Evolutionary conservation across 2,329 filamentous ascomycete species (phyloP).

Genomic region (Colletotrichum filicis): DNA sequence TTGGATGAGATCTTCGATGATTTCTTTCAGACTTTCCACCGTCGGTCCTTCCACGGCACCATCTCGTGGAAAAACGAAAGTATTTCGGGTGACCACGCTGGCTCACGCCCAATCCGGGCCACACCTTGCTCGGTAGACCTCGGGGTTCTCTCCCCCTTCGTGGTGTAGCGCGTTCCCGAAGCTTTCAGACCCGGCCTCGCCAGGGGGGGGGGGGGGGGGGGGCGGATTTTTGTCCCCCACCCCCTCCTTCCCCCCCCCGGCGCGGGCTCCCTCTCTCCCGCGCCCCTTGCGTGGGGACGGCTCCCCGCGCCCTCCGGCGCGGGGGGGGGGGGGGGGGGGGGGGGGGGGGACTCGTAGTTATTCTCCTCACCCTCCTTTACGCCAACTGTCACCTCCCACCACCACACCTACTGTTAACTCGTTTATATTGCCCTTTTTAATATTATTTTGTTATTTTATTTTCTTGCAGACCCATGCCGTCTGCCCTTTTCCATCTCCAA

Average conservation of each 20-base stretch:
- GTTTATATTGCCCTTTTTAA: background rate
- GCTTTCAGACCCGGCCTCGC: background rate
- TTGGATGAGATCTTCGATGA: background rate
- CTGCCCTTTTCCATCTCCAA: background rate
- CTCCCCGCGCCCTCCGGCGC: no score
- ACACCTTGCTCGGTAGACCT: conserved; percentile 7
- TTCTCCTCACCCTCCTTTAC: conserved; percentile 13
- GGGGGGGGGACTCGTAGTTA: background rate
- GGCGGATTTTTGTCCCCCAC: no score
- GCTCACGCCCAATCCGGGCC: background rate
- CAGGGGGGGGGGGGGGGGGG: background rate
- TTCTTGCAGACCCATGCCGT: background rate
- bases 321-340: background rate
- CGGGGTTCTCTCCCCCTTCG: conserved; percentile 10
- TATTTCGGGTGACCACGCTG: background rate
- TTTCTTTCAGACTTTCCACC: background rate
- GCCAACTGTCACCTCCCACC: conserved; percentile 8
- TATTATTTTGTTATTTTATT: background rate
- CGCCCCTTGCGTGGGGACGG: no score
- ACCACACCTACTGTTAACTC: background rate
- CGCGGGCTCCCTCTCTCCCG: no score
- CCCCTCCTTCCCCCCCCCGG: no score
- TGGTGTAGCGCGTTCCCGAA: conserved; percentile 10
- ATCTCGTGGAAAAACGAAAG: conserved; percentile 18
- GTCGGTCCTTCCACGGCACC: conserved; percentile 32